Evolutionary conservation across 306 rosid genomes (phyloP), one percentile per base, ranked within the genome.

Genomic region (Quercus gilva): DNA sequence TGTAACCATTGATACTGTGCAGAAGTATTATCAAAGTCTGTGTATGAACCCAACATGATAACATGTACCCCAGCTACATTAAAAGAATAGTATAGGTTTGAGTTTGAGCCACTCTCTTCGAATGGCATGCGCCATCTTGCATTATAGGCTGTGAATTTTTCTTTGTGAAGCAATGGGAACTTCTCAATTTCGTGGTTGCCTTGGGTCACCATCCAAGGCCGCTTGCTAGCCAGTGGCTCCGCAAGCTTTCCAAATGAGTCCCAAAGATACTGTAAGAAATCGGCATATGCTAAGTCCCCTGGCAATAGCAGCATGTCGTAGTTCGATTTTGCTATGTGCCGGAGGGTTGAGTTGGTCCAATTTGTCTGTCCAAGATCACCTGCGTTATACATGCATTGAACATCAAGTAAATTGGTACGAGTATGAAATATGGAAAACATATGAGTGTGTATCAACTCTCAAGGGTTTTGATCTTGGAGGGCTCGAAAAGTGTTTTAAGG

Each of bases 191-290:
- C 99, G 29, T 95, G 98, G 88, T 92, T 90, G 10, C 98, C 98
- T 51, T 83, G 81, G 0, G 99, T 95, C 12, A 95, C 97, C 99
- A 95, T 93, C 99, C 99, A 95, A 1, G 99, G 99, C 74, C 97
- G 85, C 58, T 86, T 84, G 81, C 98, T 86, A 0, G 99, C 95
- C 29, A 86, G 77, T 41, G 97, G 92, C 80, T 87, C 94, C 0
- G 90, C 97, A 3, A 95, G 84, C 15, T 93, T 86, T 13, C 97
- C 99, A 17, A 85, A 92, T 0, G 89, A 87, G 78, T 95, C 99
- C 99, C 99, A 93, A 19, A 12, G 49, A 2, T 43, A 0, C 78
- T 95, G 99, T 2, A 10, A 0, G 0, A 1, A 0, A 52, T 95
- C 97, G 8, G 97, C 98, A 23, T 95, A 93, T 18, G 99, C 74